Percentiles rank a stretch among this genome's conserved stretches.
These are phyloP conservation scores for Xerocomus potaroensis DNA, from an alignment of 768 basidiomycete genomes.

Conservation along the genomic window DNA sequence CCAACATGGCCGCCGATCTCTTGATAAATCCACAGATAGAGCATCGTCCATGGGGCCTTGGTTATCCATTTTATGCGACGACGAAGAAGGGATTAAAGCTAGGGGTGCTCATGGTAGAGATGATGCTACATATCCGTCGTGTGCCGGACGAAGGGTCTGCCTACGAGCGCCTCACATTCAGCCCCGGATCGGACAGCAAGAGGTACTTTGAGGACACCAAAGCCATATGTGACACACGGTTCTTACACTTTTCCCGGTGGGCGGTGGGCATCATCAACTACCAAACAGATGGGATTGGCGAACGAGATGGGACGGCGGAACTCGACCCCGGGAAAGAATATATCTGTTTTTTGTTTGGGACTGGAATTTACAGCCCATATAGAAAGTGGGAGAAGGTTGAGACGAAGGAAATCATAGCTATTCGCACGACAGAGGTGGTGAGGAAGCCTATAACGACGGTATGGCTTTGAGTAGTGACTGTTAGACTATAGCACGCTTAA, in stretches of 20 bases:
- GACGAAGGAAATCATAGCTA: constrained; percentile 14
- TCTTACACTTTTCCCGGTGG: constrained; percentile 21
- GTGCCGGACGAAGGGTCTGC: constrained; percentile 7
- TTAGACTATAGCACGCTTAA: too few relatives aligned
- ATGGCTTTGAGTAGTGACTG: constrained; percentile 11
- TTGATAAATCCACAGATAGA: background rate
- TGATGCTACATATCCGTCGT: constrained; percentile 18
- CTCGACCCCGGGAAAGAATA: constrained; percentile 14
- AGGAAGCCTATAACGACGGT: constrained; percentile 8
- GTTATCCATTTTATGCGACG: constrained; percentile 19
- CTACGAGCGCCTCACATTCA: constrained; percentile 13
- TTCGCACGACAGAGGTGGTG: constrained; percentile 16
- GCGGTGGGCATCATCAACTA: constrained; percentile 25
- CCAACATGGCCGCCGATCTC: background rate
- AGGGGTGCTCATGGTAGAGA: constrained; percentile 19
- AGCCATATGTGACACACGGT: constrained; percentile 14
- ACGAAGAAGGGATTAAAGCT: constrained; percentile 23
- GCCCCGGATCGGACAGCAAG: constrained; percentile 10
- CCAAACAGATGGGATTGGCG: constrained; percentile 14
- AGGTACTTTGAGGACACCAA: constrained; percentile 15
- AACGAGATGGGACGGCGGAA: constrained; percentile 9
- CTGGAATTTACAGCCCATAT: constrained; percentile 17
- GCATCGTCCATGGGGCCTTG: constrained; percentile 12
- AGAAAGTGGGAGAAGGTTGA: constrained; percentile 21
- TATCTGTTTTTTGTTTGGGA: constrained; percentile 20